Base-by-base conservation (phyloP, 371 early-diverging fungal genomes). In the Coelomomyces lativittatus region DNA sequence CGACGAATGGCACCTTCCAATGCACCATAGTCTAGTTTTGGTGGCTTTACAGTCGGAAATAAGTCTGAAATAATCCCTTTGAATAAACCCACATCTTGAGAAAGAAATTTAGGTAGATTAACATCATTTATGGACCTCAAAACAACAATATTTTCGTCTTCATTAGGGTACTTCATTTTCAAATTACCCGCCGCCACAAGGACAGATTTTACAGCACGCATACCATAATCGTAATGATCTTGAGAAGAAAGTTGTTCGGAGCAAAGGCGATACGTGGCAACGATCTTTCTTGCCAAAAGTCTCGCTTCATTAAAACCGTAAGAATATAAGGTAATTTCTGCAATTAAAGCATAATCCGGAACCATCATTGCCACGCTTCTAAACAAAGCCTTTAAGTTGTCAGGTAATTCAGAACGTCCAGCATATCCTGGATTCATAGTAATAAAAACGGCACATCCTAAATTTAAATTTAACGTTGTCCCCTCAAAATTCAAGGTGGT, bases 341-440 rank as follows among this genome's bases (percentile, higher is more conserved):
- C 72, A 56, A 74, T 74, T 64, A 74, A 70, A 19, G 63, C 75
- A 49, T 74, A 74, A 50, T 74, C 69, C 24, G 75, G 75, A 57
- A 74, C 69, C 75, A 74, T 74, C 75, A 74, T 74, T 7, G 72
- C 72, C 4, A 67, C 73, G 14, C 70, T 69, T 33, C 74, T 51
- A 59, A 77, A 76, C 23, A 78, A 52, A 1, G 68, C 70, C 50
- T 69, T 75, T 37, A 79, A 49, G 49, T 70, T 74, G 48, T 69
- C 76, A 1, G 80, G 80, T 10, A 79, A 52, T 53, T 71, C 68
- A 10, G 71, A 70, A 35, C 80, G 59, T 7, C 78, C 80, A 14
- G 70, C 69, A 49, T 79, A 79, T 23, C 80, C 80, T 27, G 76
- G 67, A 53, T 79, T 79, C 74, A 79, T 73, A 17, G 80, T 78